These are phyloP conservation scores for Drosera spatulata DNA, from an alignment of 179 eudicot genomes.

Conservation along the genomic window DNA sequence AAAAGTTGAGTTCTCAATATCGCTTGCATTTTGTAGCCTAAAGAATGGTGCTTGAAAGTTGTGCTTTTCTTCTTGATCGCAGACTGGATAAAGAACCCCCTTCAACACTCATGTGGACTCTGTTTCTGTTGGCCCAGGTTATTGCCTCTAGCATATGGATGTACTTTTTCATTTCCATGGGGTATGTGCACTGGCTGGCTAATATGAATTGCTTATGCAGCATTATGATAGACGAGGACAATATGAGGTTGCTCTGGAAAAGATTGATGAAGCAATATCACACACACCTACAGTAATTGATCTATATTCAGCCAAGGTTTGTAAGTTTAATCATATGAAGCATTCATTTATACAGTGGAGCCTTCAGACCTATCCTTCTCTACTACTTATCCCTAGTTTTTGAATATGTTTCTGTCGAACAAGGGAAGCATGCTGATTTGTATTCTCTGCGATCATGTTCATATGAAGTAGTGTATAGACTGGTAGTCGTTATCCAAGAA, in stretches of 20 bases:
- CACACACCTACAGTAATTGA: conserved; percentile 98
- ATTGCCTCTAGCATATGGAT: conserved; percentile 8
- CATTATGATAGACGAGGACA: conserved; percentile 91
- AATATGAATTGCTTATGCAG: conserved; percentile 31
- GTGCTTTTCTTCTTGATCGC: conserved; percentile 9
- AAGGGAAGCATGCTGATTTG: too few relatives aligned
- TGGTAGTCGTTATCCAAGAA: too few relatives aligned
- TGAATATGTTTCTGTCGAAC: too few relatives aligned
- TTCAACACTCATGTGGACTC: conserved; percentile 85
- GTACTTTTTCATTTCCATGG: background rate
- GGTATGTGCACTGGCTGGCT: background rate
- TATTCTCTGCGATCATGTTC: too few relatives aligned
- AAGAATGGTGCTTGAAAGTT: too few relatives aligned
- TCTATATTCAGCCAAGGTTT: conserved; percentile 86
- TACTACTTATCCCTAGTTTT: too few relatives aligned
- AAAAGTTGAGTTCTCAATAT: too few relatives aligned
- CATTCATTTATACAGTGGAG: background rate
- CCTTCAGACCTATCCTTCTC: too few relatives aligned
- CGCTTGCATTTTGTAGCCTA: too few relatives aligned
- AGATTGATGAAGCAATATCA: conserved; percentile 84
- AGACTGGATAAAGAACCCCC: conserved; percentile 87
- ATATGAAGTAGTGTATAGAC: too few relatives aligned
- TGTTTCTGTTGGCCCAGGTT: conserved; percentile 93
- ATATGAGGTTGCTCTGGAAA: conserved; percentile 61
- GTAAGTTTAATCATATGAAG: conserved; percentile 13